Evolutionary conservation across 768 basidiomycete species (phyloP), one percentile per base, ranked within the genome.

Genomic region (Russula vinacea): DNA sequence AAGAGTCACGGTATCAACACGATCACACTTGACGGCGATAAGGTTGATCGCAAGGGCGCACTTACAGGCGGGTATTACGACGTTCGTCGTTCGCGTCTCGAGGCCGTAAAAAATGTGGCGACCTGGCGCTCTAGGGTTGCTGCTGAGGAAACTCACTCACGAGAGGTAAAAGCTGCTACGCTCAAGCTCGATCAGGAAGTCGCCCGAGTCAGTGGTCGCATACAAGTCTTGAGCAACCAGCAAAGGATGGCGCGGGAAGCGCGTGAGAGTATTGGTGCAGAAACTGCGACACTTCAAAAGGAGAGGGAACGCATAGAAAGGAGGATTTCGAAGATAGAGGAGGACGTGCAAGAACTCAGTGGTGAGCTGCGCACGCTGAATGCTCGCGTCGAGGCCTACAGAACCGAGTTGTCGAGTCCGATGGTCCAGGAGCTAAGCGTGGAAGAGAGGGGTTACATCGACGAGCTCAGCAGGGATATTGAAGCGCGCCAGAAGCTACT

Each of bases 61-160:
- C 76, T 99, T 54, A 98, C 95, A 0, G 97, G 97, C 61, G 97
- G 97, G 0, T 99, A 91, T 75, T 91, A 98, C 74, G 97, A 98
- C 73, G 80, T 94, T 29, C 85, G 92, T 13, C 81, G 92, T 52
- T 95, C 93, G 10, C 85, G 97, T 16, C 86, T 98, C 59, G 95
- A 98, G 70, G 90, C 84, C 0, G 88, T 96, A 74, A 87, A 87
- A 70, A 80, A 78, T 56, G 86, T 95, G 49, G 83, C 84, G 65
- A 80, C 78, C 2, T 96, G 94, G 92, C 81, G 86, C 40, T 74
- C 78, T 0, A 90, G 89, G 70, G 86, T 81, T 66, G 86, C 89
- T 29, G 76, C 80, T 0, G 90, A 92, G 66, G 79, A 83, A 1
- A 78, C 77, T 45, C 81, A 84, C 29, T 81, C 87, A 52, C 79